Base-by-base conservation (phyloP, 768 basidiomycete genomes). In the Chalciporus chontae region DNA sequence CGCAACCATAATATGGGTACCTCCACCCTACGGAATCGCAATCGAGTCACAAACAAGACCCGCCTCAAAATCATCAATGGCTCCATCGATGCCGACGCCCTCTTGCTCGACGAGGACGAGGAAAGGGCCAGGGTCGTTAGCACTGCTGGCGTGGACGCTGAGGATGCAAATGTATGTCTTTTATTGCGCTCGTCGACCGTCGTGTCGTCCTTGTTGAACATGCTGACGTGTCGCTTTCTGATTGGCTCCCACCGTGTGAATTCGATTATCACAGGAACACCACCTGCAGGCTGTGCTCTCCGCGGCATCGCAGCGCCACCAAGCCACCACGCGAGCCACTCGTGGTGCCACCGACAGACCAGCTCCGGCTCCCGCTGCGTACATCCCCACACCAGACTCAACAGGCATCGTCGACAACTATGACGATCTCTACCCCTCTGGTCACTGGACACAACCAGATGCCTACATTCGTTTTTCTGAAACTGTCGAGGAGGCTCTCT, bases 381-480 rank as follows among this genome's bases (percentile, higher is more conserved):
- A 79, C 69, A 99, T 99, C 60, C 96, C 96, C 3, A 95, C 90
- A 4, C 94, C 96, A 0, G 92, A 94, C 64, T 89, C 90, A 1
- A 87, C 85, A 8, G 89, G 90, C 42, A 56, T 88, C 57, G 84
- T 88, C 48, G 78, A 80, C 26, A 84, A 92, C 60, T 94, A 90
- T 66, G 80, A 80, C 10, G 77, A 84, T 8, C 73, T 94, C 27
- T 97, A 97, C 61, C 81, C 83, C 8, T 50, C 77, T 14, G 71
- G 73, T 24, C 72, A 73, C 46, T 96, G 89, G 87, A 78, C 74
- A 53, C 90, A 96, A 58, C 85, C 94, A 1, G 66, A 75, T 17
- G 78, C 85, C 0, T 93, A 87, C 65, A 75, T 95, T 48, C 82
- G 84, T 49, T 88, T 85, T 29, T 94, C 92, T 8, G 83, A 88